Evolutionary conservation across 2,329 filamentous ascomycete species (phyloP), one percentile per base, ranked within the genome.

Genomic region (Aspergillus alliaceus): DNA sequence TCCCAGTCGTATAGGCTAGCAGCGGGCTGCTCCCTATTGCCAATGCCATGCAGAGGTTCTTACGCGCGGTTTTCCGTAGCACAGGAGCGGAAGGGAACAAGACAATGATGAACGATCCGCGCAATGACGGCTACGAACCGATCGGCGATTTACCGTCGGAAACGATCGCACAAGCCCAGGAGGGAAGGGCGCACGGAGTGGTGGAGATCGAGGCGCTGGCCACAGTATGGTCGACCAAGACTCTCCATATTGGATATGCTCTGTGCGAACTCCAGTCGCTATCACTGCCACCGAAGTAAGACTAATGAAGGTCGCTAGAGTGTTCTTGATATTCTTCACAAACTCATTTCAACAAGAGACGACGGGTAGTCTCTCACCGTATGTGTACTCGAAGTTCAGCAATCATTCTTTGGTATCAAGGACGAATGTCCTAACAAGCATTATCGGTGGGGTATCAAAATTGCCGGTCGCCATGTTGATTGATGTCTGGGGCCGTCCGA

Each of bases 391-490:
- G 24, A 42, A 42, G 6, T 61, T 61, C 34, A 35, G 29, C 31
- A 29, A 49, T 12, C 59, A 61, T 29, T 56, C 53, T 2, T 51
- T 61, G 5, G 25, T 59, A 22, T 34, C 46, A 15, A 51, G 44
- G 34, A 56, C 82, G 9, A 74, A 75, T 53, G 81, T 87, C 57
- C 74, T 87, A 29, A 74, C 83, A 6, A 79, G 72, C 58, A 73
- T 86, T 37, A 81, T 88, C 31, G 80, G 79, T 39, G 85, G 83
- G 29, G 76, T 86, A 25, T 73, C 81, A 48, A 85, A 85, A 65
- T 76, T 88, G 15, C 81, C 85, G 1, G 75, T 86, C 27, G 84
- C 85, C 54, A 88, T 87, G 68, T 75, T 86, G 6, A 74, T 88
- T 52, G 83, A 88, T 69, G 75, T 86, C 29, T 88, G 82, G 79